A percentile compares a stretch with the other conserved stretches of the same genome.
phyloP scores from a whole-genome alignment of 352 stramenopile species.

The Globisporangium uncinulatum region DNA sequence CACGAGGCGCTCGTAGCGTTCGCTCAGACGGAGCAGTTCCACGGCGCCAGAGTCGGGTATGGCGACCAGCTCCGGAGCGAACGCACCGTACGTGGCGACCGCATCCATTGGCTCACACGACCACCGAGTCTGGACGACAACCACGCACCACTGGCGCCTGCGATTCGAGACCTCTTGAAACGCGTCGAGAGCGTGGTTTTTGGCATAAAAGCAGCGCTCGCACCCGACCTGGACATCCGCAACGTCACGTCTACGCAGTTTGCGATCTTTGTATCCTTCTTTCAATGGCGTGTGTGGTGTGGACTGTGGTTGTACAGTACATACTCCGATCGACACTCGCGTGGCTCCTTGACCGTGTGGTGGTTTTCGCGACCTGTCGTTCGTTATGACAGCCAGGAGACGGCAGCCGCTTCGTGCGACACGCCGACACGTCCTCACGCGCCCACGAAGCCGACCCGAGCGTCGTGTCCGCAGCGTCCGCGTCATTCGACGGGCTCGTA shows the following conservation, averaged over 20 bases:
- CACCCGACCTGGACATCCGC: constrained; percentile 41
- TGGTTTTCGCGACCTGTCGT: constrained; percentile 2
- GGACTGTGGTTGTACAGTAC: not conserved
- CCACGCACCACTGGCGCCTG: constrained; percentile 11
- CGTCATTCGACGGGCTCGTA: constrained; percentile 20
- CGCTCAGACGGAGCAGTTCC: constrained; percentile 24
- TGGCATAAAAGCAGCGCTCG: constrained; percentile 38
- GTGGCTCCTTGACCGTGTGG: constrained; percentile 1
- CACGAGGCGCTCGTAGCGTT: constrained; percentile 33
- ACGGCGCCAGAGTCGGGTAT: constrained; percentile 41
- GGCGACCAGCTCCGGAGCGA: constrained; percentile 37
- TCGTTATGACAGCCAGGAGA: constrained; percentile 39
- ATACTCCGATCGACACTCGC: not conserved
- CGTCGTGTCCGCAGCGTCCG: not conserved
- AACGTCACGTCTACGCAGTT: constrained; percentile 74
- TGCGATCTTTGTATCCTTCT: constrained; percentile 59
- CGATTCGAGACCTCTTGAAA: constrained; percentile 39
- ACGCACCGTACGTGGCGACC: constrained; percentile 43
- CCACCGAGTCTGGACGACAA: constrained; percentile 24
- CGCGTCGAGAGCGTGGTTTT: constrained; percentile 51
- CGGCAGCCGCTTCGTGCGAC: constrained; percentile 58
- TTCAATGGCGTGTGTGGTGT: not conserved
- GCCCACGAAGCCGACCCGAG: constrained; percentile 20
- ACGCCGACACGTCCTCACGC: constrained; percentile 61
- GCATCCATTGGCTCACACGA: constrained; percentile 60